Conservation (phyloP, 192 early-diverging fungal species). For the Podila epigama region DNA sequence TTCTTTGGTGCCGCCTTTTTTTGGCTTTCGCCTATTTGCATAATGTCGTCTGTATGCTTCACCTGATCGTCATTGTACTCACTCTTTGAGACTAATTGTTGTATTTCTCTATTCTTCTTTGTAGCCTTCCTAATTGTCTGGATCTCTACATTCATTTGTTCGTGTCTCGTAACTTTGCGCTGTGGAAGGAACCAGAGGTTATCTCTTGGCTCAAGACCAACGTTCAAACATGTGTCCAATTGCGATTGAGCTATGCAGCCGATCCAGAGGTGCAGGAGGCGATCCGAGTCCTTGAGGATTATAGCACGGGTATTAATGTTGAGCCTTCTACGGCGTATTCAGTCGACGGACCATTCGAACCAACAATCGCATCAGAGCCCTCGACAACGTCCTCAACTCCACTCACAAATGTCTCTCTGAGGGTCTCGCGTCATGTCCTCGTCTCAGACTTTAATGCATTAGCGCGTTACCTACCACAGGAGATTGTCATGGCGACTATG, state of each 20-base stretch:
- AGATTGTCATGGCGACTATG: conserved; percentile 52
- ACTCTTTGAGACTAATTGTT: background rate
- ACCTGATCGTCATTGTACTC: background rate
- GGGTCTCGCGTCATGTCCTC: conserved; percentile 42
- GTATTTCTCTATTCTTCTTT: conserved; percentile 1
- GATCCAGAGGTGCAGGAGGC: conserved; percentile 32
- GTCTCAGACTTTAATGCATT: conserved; percentile 60
- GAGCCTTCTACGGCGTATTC: conserved; percentile 5
- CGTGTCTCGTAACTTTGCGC: conserved; percentile 73
- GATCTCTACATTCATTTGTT: conserved; percentile 75
- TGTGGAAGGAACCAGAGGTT: conserved; percentile 87
- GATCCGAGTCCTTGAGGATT: background rate
- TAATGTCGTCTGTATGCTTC: background rate
- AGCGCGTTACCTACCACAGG: conserved; percentile 58
- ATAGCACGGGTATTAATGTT: conserved; percentile 1
- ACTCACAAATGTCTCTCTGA: background rate
- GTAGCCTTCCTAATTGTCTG: conserved; percentile 53
- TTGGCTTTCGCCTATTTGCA: background rate
- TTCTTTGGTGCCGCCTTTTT: background rate
- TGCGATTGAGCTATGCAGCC: conserved; percentile 14
- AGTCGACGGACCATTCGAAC: background rate
- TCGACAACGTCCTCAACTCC: background rate
- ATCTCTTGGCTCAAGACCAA: conserved; percentile 48
- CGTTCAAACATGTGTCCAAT: conserved; percentile 19
- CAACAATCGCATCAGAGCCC: conserved; percentile 19